Conservation (phyloP, 164 flowering plant species). For the Dillenia suffruticosa region DNA sequence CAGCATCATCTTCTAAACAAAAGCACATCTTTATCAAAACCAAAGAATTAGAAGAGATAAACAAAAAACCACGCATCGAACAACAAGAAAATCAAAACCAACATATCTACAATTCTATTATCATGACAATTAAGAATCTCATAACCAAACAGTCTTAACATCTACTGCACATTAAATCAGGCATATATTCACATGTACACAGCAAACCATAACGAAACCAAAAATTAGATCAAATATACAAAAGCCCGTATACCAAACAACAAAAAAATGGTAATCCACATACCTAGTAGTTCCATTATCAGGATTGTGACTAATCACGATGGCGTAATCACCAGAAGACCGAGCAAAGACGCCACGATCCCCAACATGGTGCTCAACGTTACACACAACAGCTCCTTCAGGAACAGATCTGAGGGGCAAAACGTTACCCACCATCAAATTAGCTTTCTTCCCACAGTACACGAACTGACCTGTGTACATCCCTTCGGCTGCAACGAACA, state of each 20-base stretch:
- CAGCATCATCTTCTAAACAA: too few species aligned
- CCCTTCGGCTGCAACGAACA: constrained; percentile 64
- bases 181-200: too few species aligned
- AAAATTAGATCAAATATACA: background rate
- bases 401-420: constrained; percentile 48
- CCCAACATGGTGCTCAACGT: constrained; percentile 65
- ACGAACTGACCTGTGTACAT: constrained; percentile 60
- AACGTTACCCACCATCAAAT: constrained; percentile 51
- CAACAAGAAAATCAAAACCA: too few species aligned
- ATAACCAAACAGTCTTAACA: too few species aligned
- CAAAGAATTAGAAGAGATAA: too few species aligned
- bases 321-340: constrained; percentile 60
- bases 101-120: too few species aligned
- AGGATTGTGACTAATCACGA: constrained; percentile 61
- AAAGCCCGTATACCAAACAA: background rate
- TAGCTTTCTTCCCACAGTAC: constrained; percentile 62
- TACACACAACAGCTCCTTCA: constrained; percentile 65
- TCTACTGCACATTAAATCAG: too few species aligned
- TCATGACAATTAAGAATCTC: too few species aligned
- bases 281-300: constrained; percentile 59
- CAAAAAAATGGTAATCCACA: background rate
- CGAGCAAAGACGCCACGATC: constrained; percentile 63
- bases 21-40: too few species aligned
- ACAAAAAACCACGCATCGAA: too few species aligned
- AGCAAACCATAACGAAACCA: background rate